Percentiles rank a stretch among this genome's conserved stretches.
These are phyloP conservation scores for Pestalotiopsis sp. DNA, from an alignment of 2,329 filamentous ascomycete species.

Conservation along the genomic window DNA sequence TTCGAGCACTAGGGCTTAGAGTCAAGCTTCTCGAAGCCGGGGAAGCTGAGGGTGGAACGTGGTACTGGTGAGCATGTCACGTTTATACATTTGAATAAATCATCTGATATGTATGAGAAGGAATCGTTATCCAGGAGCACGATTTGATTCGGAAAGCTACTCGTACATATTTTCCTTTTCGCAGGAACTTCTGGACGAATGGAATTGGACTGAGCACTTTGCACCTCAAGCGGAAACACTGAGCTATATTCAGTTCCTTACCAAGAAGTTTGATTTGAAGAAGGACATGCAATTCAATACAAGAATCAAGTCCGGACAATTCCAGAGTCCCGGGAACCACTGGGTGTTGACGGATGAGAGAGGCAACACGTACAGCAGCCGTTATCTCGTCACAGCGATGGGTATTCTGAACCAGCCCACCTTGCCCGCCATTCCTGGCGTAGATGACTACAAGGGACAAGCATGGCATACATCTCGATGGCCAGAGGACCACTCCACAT, in stretches of 20 bases:
- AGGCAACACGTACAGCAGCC: conserved; percentile 25
- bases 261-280: conserved; percentile 37
- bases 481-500: conserved; percentile 22
- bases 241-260: conserved; percentile 41
- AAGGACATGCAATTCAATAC: conserved; percentile 35
- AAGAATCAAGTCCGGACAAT: conserved; percentile 19
- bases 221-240: conserved; percentile 38
- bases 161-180: conserved; percentile 47
- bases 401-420: conserved; percentile 35
- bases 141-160: conserved; percentile 46
- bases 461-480: conserved; percentile 31
- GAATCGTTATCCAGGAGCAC: conserved; percentile 30
- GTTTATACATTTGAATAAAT: background rate
- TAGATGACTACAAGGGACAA: conserved; percentile 30
- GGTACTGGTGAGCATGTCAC: background rate
- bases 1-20: background rate
- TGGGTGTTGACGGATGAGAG: conserved; percentile 31
- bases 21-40: background rate
- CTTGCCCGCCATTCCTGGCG: conserved; percentile 35
- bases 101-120: background rate
- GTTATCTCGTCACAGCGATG: conserved; percentile 31
- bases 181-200: conserved; percentile 44
- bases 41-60: background rate
- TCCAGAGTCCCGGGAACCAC: conserved; percentile 18
- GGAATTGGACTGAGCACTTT: conserved; percentile 41